These are phyloP conservation scores for Suhomyces tanzawaensis DNA, from an alignment of 805 yeast genomes.

Conservation along the genomic window DNA sequence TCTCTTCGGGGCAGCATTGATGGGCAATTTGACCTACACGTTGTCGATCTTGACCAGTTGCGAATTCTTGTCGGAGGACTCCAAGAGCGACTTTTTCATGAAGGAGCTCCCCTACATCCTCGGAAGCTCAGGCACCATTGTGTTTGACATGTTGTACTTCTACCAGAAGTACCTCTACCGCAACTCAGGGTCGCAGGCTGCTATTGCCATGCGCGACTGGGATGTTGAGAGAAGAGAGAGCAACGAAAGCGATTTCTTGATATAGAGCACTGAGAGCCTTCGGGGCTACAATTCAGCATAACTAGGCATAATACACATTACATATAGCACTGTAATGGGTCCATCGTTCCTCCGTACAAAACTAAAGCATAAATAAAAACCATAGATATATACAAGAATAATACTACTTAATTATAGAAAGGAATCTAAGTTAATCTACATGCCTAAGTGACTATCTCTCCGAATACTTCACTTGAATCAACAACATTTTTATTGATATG, in stretches of 20 bases:
- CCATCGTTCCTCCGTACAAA: too few species aligned
- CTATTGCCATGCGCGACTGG: slow-evolving; percentile 5
- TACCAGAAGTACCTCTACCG: slow-evolving; percentile 51
- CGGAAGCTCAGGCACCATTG: slow-evolving; percentile 83
- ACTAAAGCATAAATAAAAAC: too few species aligned
- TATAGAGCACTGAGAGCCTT: background rate
- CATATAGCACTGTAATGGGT: too few species aligned
- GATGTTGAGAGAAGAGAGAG: background rate
- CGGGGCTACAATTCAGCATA: too few species aligned
- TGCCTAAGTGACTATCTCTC: too few species aligned
- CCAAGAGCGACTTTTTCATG: slow-evolving; percentile 46
- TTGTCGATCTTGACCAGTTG: slow-evolving; percentile 69
- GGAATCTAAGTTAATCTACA: too few species aligned
- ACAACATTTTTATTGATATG: too few species aligned
- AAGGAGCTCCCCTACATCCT: slow-evolving; percentile 79
- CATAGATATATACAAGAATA: too few species aligned
- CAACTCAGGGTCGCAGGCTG: background rate
- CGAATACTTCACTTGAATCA: too few species aligned
- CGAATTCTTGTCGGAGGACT: slow-evolving; percentile 37
- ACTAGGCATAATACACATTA: too few species aligned
- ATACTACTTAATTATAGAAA: too few species aligned
- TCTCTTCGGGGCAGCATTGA: slow-evolving; percentile 72
- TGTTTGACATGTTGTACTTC: slow-evolving; percentile 70
- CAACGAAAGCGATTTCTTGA: background rate
- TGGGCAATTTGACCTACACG: slow-evolving; percentile 77